These are phyloP conservation scores for Yueomyces sinensis DNA, from an alignment of 805 yeast genomes.

Conservation along the genomic window DNA sequence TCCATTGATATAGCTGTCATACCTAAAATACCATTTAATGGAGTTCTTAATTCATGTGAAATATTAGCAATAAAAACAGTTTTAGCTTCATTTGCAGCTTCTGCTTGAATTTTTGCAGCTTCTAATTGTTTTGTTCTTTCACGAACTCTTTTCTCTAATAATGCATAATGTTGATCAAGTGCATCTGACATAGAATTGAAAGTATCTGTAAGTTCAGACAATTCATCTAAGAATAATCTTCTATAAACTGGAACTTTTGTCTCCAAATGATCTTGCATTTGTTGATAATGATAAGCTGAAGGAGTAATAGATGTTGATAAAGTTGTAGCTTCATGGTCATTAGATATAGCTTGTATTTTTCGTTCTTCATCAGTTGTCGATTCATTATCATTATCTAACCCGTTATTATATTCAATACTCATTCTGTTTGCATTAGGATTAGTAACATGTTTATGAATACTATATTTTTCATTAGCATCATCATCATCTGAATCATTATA, in stretches of 20 bases:
- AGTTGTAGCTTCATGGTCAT: background rate
- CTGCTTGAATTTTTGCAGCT: conserved; percentile 79
- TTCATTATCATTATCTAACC: background rate
- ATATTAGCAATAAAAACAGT: conserved; percentile 88
- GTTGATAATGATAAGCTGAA: background rate
- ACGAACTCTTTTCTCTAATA: conserved; percentile 77
- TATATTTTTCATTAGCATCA: background rate
- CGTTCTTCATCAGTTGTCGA: background rate
- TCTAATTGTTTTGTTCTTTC: conserved; percentile 81
- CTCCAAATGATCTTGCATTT: conserved; percentile 2
- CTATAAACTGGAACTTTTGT: conserved; percentile 34
- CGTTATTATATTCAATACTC: background rate
- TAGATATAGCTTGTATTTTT: too few species aligned
- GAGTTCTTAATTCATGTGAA: conserved; percentile 89
- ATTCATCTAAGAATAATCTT: conserved; percentile 62
- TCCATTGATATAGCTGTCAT: conserved; percentile 92
- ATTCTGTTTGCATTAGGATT: too few species aligned
- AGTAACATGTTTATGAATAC: too few species aligned
- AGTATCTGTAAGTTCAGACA: conserved; percentile 76
- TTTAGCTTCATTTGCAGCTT: conserved; percentile 92
- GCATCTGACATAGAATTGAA: conserved; percentile 88
- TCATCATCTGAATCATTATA: background rate
- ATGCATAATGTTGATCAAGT: conserved; percentile 68
- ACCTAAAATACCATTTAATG: conserved; percentile 90
- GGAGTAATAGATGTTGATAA: background rate